phyloP scores from a whole-genome alignment of 495 filamentous ascomycete species.

The Cercophora newfieldiana region DNA sequence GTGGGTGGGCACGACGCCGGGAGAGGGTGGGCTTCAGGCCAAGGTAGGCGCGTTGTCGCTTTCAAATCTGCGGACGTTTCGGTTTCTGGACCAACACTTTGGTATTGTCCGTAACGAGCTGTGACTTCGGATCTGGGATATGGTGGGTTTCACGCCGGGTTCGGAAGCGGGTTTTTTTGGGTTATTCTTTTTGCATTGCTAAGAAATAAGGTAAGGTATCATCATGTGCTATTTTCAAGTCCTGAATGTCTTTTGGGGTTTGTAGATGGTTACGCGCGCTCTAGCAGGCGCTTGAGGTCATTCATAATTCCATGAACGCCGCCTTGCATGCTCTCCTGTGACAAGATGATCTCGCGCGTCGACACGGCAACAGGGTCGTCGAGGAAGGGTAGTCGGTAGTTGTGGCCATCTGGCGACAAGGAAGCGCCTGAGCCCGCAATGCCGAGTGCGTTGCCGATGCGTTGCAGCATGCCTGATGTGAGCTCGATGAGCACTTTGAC shows the following conservation, averaged over 20 bases:
- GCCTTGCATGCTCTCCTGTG: slow-evolving; percentile 16
- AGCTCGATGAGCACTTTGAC: slow-evolving; percentile 17
- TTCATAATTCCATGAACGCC: slow-evolving; percentile 4
- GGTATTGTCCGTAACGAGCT: slow-evolving; percentile 2
- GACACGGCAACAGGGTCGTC: slow-evolving; percentile 15
- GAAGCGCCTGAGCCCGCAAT: background rate
- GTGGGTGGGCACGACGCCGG: slow-evolving; percentile 24
- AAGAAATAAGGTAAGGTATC: background rate
- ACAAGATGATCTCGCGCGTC: slow-evolving; percentile 16
- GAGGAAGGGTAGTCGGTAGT: slow-evolving; percentile 6
- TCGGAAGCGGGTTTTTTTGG: no score
- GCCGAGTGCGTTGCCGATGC: slow-evolving; percentile 17
- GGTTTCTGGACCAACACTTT: slow-evolving; percentile 10
- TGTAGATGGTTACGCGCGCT: background rate
- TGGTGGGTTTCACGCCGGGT: no score
- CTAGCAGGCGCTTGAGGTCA: slow-evolving; percentile 13
- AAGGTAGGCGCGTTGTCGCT: slow-evolving; percentile 28
- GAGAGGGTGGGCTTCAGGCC: slow-evolving; percentile 28
- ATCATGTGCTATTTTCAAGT: background rate
- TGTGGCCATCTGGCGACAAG: background rate
- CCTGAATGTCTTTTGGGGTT: no score
- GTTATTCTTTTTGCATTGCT: background rate
- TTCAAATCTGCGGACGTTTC: slow-evolving; percentile 5
- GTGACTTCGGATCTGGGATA: background rate
- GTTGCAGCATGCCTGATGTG: slow-evolving; percentile 12